Base-by-base conservation (phyloP, 2,329 filamentous ascomycete genomes). In the Diaporthe capsici region DNA sequence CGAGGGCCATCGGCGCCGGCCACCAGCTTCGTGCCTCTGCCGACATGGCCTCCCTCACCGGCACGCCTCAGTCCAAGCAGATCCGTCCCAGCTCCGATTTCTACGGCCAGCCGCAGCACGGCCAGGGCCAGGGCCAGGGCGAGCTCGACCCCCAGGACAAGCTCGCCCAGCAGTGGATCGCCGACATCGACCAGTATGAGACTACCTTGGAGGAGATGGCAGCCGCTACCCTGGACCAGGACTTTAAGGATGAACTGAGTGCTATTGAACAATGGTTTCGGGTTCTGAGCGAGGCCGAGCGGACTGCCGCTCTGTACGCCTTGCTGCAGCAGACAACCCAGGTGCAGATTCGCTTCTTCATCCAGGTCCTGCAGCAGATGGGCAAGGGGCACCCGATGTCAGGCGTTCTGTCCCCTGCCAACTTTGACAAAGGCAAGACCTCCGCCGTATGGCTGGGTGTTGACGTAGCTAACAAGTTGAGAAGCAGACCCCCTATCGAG, bases 261-360 rank as follows among this genome's bases (percentile, higher is more conserved):
- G 97, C 97, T 80, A 99, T 99, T 82, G 97, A 99, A 87, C 97
- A 99, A 88, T 99, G 97, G 97, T 99, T 99, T 85, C 94, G 96
- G 77, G 97, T 99, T 72, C 88, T 99, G 78, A 98, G 96, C 82
- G 97, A 98, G 86, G 96, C 97, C 39, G 97, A 99, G 86, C 91
- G 97, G 78, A 99, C 97, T 28, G 97, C 97, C 77, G 97, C 97
- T 67, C 87, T 98, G 75, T 99, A 99, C 84, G 96, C 97, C 77
- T 88, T 99, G 80, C 89, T 99, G 76, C 97, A 99, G 87, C 97
- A 99, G 89, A 98, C 97, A 8, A 99, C 97, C 6, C 97, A 98
- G 86, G 96, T 99, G 77, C 97, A 99, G 87, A 98, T 98, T 82
- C 93, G 97, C 73, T 99, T 99, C 89, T 99, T 99, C 86, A 98